Evolutionary conservation across 371 early-diverging fungal species (phyloP), one percentile per base, ranked within the genome.

Genomic region (Capillidium heterosporum): DNA sequence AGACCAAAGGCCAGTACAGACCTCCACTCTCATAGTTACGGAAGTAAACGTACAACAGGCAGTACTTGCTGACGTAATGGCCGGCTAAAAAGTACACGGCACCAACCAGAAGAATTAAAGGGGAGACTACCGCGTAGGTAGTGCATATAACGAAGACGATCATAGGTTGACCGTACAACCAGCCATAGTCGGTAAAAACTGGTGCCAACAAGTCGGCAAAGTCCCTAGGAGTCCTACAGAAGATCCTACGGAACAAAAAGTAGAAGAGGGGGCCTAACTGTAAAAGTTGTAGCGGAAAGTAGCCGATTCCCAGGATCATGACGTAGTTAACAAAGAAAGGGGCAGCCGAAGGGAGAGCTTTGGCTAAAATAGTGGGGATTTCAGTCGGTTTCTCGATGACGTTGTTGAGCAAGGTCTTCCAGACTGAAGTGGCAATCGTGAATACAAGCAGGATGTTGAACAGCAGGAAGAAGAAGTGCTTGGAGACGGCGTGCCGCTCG

Each of bases 371-470:
- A 55, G 82, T 76, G 56, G 84, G 74, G 32, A 87, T 72, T 28
- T 76, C 73, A 2, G 74, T 75, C 0, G 84, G 71, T 32, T 86
- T 82, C 47, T 76, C 72, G 27, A 78, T 73, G 49, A 82, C 64
- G 4, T 86, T 80, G 29, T 86, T 80, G 40, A 75, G 71, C 41
- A 89, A 57, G 13, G 84, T 71, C 48, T 82, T 73, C 66, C 82
- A 83, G 55, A 89, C 64, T 0, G 89, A 84, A 32, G 78, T 76
- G 5, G 85, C 81, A 8, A 90, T 69, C 2, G 85, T 83, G 64
- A 88, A 85, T 8, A 91, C 79, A 48, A 95, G 68, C 35, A 95
- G 65, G 8, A 93, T 81, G 66, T 91, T 95, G 71, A 86, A 80
- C 23, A 93, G 64, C 53, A 84, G 74, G 59, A 91, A 93, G 54